Evolutionary conservation across 768 basidiomycete species (phyloP), one percentile per base, ranked within the genome.

Genomic region (Tulasnella sp.): DNA sequence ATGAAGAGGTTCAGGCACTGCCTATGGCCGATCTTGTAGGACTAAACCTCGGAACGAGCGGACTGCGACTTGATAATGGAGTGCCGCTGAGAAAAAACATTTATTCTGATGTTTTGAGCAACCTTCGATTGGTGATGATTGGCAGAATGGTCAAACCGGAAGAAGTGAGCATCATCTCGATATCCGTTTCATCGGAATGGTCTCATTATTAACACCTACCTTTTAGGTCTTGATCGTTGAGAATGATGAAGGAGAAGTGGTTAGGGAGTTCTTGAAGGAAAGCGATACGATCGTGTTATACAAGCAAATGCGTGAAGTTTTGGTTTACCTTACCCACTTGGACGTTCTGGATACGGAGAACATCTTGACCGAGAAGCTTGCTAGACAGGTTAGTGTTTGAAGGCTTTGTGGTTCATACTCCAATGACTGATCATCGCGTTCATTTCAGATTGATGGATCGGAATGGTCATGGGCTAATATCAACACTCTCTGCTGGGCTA

Each of bases 401-500:
- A 41, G 2, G 13, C 25, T 15, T 28, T 12, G 19, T 16, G 22
- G n/a, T 48, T 20, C 19, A 33, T 7, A 34, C 35, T 2, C 6
- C 22, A 24, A 48, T 46, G 32, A 43, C 15, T 6, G 16, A 9
- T 4, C 31, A 20, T 34, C 15, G 10, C 12, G 20, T 39, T 39
- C 16, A 29, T 25, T n/a, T 28, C 54, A 67, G 66, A 67, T 95
- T 9, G 91, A 96, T 60, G 90, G 89, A 13, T 79, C 83, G 9
- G 95, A 99, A 66, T 99, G 95, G 95, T 95, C 91, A 24, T 99
- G 95, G 95, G 86, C 95, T 60, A 98, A 98, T 64, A 72, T 98
- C 49, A 99, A 98, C 67, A 96, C 93, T 3, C 78, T 99, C 9
- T 99, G 95, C 67, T 99, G 95, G 95, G 95, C 95, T 48, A 99